These are phyloP conservation scores for Diaporthe citriasiana DNA, from an alignment of 2,329 filamentous ascomycete species.

Conservation along the genomic window DNA sequence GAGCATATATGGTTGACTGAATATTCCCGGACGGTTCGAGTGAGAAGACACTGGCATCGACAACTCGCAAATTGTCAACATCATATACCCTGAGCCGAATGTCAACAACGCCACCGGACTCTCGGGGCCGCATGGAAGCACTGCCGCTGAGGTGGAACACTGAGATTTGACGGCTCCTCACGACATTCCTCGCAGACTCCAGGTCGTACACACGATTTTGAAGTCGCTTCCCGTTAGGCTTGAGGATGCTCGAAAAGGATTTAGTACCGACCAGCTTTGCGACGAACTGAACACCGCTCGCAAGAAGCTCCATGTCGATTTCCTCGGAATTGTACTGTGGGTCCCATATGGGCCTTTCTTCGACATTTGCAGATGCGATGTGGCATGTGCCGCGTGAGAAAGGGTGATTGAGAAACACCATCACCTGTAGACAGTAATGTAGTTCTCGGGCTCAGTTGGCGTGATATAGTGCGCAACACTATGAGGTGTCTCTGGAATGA, in stretches of 20 bases:
- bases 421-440: constrained; percentile 65
- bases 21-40: constrained; percentile 45
- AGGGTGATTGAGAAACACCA: constrained; percentile 69
- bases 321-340: constrained; percentile 66
- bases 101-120: constrained; percentile 48
- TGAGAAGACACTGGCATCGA: constrained; percentile 51
- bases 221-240: constrained; percentile 43
- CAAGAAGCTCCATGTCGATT: constrained; percentile 59
- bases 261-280: constrained; percentile 55
- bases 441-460: constrained; percentile 56
- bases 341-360: constrained; percentile 63
- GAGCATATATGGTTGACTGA: constrained; percentile 54
- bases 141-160: constrained; percentile 33
- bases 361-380: constrained; percentile 59
- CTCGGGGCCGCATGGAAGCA: constrained; percentile 48
- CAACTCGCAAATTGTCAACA: constrained; percentile 45
- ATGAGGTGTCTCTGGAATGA: constrained; percentile 44
- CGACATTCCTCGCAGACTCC: constrained; percentile 47
- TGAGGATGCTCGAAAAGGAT: constrained; percentile 56
- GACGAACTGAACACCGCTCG: constrained; percentile 56
- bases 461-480: constrained; percentile 45
- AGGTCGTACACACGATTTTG: constrained; percentile 42
- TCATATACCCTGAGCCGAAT: constrained; percentile 46
- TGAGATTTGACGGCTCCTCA: constrained; percentile 42
- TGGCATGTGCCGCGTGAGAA: constrained; percentile 70